Evolutionary conservation across 1,139 yeast species (phyloP).

Genomic region (Hanseniaspora uvarum): DNA sequence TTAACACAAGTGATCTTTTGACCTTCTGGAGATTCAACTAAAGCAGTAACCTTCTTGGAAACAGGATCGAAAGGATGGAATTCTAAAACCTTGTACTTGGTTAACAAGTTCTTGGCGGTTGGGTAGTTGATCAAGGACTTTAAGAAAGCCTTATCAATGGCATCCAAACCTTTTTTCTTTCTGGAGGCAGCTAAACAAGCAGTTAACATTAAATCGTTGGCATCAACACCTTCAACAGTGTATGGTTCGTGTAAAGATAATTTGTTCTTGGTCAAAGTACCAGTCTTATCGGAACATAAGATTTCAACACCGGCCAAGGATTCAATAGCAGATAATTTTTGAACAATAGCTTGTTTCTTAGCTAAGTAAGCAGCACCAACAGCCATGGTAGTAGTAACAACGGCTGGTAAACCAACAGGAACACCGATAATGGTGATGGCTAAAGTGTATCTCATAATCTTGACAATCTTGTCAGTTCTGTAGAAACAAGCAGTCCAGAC

Average conservation of each 20-base stretch:
- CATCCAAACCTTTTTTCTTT: slow-evolving; percentile 98
- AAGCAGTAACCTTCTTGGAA: slow-evolving; percentile 90
- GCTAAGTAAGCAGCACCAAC: slow-evolving; percentile 99
- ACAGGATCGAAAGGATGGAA: slow-evolving; percentile 98
- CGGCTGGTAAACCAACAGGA: slow-evolving; percentile 99
- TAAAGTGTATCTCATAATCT: slow-evolving; percentile 85
- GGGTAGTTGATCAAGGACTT: slow-evolving; percentile 79
- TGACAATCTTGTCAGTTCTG: slow-evolving; percentile 81
- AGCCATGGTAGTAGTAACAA: slow-evolving; percentile 98
- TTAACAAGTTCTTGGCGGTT: slow-evolving; percentile 89
- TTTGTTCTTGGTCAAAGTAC: slow-evolving; percentile 98
- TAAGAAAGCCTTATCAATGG: slow-evolving; percentile 94
- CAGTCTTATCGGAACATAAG: slow-evolving; percentile 97
- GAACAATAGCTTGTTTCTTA: slow-evolving; percentile 96
- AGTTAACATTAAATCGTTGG: slow-evolving; percentile 93
- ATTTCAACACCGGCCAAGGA: slow-evolving; percentile 98
- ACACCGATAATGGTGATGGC: slow-evolving; percentile 99
- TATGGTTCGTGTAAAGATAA: slow-evolving; percentile 94
- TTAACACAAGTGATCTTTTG: slow-evolving; percentile 92
- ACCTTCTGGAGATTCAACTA: slow-evolving; percentile 92
- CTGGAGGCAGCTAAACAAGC: slow-evolving; percentile 98
- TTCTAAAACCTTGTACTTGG: slow-evolving; percentile 89
- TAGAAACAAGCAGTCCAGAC: slow-evolving; percentile 95
- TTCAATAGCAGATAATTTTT: slow-evolving; percentile 95
- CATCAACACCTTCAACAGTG: slow-evolving; percentile 98